Conservation (phyloP, 805 yeast genomes). For the Teunomyces atbi region DNA sequence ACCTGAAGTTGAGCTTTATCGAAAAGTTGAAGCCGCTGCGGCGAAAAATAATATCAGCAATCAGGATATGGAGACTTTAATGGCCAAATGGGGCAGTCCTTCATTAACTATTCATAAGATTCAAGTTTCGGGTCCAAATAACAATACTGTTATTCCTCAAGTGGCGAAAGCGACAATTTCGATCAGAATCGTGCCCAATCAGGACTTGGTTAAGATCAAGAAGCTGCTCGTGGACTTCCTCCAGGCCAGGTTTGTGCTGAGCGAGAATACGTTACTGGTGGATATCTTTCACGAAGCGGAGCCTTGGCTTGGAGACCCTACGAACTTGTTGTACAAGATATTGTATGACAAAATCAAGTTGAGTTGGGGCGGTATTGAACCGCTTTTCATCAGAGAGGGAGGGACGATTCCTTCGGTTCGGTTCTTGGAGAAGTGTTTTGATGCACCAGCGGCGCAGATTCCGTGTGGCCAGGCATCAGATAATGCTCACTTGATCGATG, state of each 20-base stretch:
- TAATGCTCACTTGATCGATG: constrained; percentile 90
- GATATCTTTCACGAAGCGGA: constrained; percentile 81
- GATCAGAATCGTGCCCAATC: constrained; percentile 87
- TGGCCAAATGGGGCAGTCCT: constrained; percentile 87
- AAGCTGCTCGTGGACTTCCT: constrained; percentile 47
- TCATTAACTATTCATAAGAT: constrained; percentile 84
- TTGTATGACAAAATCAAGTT: constrained; percentile 57
- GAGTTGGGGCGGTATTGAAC: constrained; percentile 75
- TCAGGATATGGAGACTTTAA: constrained; percentile 46
- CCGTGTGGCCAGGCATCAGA: constrained; percentile 97
- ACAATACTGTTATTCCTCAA: constrained; percentile 86
- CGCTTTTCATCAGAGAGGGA: constrained; percentile 89
- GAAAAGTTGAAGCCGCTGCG: constrained; percentile 50
- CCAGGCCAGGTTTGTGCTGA: constrained; percentile 41
- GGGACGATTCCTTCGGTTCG: constrained; percentile 93
- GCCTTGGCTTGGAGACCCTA: constrained; percentile 92
- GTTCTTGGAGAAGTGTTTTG: constrained; percentile 74
- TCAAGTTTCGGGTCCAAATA: constrained; percentile 85
- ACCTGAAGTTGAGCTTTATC: constrained; percentile 59
- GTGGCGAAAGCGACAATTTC: constrained; percentile 74
- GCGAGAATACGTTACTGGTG: constrained; percentile 62
- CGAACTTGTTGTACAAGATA: constrained; percentile 68
- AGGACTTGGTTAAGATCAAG: constrained; percentile 62
- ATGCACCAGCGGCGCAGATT: constrained; percentile 90
- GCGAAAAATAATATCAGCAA: constrained; percentile 32